phyloP scores from a whole-genome alignment of 768 basidiomycete species.

The Auriscalpium microsporum region DNA sequence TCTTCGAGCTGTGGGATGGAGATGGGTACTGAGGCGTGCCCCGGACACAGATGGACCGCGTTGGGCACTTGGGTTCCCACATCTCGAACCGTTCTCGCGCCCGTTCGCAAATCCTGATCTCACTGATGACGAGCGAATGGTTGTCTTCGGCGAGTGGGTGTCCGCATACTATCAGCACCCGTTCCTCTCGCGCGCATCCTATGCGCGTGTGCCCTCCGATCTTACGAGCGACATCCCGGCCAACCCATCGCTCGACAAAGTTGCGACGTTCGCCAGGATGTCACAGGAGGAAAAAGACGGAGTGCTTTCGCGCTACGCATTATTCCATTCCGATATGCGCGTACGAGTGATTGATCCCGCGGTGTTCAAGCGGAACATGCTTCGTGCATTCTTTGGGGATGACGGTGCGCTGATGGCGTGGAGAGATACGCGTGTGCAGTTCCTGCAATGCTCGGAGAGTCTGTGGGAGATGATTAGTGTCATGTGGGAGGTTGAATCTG shows the following conservation, averaged over 20 bases:
- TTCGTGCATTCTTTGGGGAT: neutral
- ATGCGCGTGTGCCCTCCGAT: neutral
- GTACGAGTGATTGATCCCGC: neutral
- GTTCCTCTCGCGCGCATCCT: neutral
- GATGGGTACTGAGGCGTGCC: neutral
- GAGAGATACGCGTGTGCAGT: neutral
- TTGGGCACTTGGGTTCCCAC: neutral
- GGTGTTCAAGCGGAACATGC: neutral
- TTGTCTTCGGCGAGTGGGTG: neutral
- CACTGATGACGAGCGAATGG: neutral
- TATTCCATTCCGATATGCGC: neutral
- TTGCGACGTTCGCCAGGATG: neutral
- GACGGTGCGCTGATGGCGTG: neutral
- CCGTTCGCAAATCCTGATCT: neutral
- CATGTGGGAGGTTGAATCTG: neutral
- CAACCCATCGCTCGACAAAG: neutral
- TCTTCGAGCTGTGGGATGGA: neutral
- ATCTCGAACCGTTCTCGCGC: neutral
- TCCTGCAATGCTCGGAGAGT: neutral
- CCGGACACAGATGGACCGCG: neutral
- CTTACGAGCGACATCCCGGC: neutral
- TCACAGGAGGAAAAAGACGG: neutral
- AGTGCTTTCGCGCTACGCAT: neutral
- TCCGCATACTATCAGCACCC: neutral
- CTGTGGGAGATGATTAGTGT: neutral